Conservation (phyloP, 192 early-diverging fungal genomes). For the Phlyctochytrium arcticum region DNA sequence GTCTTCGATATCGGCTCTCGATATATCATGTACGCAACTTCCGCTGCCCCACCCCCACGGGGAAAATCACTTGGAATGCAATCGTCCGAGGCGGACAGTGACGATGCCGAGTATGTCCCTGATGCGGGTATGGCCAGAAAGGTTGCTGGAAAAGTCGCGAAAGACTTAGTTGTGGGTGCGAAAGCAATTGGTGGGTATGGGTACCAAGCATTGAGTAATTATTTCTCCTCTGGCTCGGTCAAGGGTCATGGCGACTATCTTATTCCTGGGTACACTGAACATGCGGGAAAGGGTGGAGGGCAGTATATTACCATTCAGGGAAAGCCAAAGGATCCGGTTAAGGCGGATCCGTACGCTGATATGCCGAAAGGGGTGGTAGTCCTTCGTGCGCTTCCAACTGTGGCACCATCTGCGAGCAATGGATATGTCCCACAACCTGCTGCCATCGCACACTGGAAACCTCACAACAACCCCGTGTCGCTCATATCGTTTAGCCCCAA, state of each 20-base stretch:
- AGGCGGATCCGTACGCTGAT: not conserved
- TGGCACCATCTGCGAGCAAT: not conserved
- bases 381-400: slow-evolving; percentile 1
- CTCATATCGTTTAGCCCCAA: slow-evolving; percentile 60
- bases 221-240: slow-evolving; percentile 41
- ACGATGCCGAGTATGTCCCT: slow-evolving; percentile 2
- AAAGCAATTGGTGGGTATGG: slow-evolving; percentile 65
- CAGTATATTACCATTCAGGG: not conserved
- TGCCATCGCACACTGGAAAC: slow-evolving; percentile 62
- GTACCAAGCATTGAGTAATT: slow-evolving; percentile 63
- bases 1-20: slow-evolving; percentile 63
- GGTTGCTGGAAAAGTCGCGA: slow-evolving; percentile 71
- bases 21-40: slow-evolving; percentile 69
- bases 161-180: slow-evolving; percentile 75
- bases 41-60: slow-evolving; percentile 26
- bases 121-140: slow-evolving; percentile 26
- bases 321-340: not conserved
- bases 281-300: not conserved
- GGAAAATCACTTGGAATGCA: not conserved
- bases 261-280: not conserved
- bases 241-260: not conserved
- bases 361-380: slow-evolving; percentile 24
- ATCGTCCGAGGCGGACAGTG: slow-evolving; percentile 4
- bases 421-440: not conserved
- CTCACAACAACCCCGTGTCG: slow-evolving; percentile 65